A percentile compares a stretch with the other conserved stretches of the same genome.
Evolutionary conservation across 805 yeast genomes (phyloP).

Genomic region (Starmerella vaccinii): DNA sequence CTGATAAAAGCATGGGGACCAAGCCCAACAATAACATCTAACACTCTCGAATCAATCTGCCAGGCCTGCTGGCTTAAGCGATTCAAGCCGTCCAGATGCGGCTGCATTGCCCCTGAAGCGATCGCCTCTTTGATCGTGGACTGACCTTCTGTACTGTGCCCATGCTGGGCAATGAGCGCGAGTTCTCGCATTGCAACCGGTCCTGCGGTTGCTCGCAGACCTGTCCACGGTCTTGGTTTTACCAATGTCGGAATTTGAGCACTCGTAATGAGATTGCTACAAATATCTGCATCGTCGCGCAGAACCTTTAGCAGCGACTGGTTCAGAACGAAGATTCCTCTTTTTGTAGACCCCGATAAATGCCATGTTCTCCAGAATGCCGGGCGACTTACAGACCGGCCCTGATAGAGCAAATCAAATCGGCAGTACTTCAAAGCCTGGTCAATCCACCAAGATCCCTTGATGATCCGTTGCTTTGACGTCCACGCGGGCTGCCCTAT

Average conservation of each 20-base stretch:
- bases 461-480: slow-evolving; percentile 33
- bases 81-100: slow-evolving; percentile 12
- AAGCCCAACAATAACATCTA: not conserved
- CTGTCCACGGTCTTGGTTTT: slow-evolving; percentile 69
- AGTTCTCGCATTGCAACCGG: not conserved
- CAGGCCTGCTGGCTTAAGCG: slow-evolving; percentile 16
- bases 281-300: slow-evolving; percentile 54
- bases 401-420: slow-evolving; percentile 29
- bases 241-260: slow-evolving; percentile 77
- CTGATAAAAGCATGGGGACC: not conserved
- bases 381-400: slow-evolving; percentile 43
- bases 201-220: slow-evolving; percentile 29
- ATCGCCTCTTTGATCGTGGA: slow-evolving; percentile 35
- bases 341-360: slow-evolving; percentile 45
- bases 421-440: slow-evolving; percentile 25
- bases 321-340: slow-evolving; percentile 71
- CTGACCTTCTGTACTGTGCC: slow-evolving; percentile 38
- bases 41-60: slow-evolving; percentile 12
- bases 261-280: slow-evolving; percentile 40
- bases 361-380: slow-evolving; percentile 57
- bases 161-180: slow-evolving; percentile 28
- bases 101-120: slow-evolving; percentile 4
- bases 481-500: slow-evolving; percentile 27
- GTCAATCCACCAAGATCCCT: slow-evolving; percentile 28
- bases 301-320: slow-evolving; percentile 64